These are phyloP conservation scores for Tolypocladium paradoxum DNA, from an alignment of 2,329 filamentous ascomycete genomes.

Conservation along the genomic window DNA sequence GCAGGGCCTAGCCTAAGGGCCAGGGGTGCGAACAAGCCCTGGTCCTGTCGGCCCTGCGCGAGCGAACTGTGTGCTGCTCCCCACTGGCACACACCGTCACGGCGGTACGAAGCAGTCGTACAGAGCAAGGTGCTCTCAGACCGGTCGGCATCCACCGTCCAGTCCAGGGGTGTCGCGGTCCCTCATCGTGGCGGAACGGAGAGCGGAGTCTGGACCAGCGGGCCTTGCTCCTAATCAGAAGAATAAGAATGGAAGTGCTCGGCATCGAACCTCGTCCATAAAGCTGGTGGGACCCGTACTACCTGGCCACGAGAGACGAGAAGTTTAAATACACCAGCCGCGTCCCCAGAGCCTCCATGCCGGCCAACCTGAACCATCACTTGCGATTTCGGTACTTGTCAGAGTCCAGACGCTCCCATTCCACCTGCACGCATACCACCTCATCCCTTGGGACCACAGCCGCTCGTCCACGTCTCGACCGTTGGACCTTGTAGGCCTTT, in stretches of 20 bases:
- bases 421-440: neutral
- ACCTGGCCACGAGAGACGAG: neutral
- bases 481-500: neutral
- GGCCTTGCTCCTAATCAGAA: neutral
- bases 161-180: neutral
- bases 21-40: neutral
- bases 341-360: neutral
- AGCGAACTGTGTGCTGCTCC: neutral
- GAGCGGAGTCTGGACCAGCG: neutral
- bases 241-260: slow-evolving; percentile 1
- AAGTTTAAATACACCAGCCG: neutral
- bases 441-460: neutral
- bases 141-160: neutral
- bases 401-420: neutral
- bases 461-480: neutral
- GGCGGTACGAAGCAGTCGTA: neutral
- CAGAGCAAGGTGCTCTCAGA: neutral
- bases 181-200: neutral
- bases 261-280: neutral
- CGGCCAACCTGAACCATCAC: neutral
- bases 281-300: neutral
- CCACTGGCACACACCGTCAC: neutral
- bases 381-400: neutral
- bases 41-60: neutral
- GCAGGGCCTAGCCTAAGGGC: no score